Evolutionary conservation across 176 grass and related monocot genomes (phyloP).

Genomic region (Cenchrus americanus): DNA sequence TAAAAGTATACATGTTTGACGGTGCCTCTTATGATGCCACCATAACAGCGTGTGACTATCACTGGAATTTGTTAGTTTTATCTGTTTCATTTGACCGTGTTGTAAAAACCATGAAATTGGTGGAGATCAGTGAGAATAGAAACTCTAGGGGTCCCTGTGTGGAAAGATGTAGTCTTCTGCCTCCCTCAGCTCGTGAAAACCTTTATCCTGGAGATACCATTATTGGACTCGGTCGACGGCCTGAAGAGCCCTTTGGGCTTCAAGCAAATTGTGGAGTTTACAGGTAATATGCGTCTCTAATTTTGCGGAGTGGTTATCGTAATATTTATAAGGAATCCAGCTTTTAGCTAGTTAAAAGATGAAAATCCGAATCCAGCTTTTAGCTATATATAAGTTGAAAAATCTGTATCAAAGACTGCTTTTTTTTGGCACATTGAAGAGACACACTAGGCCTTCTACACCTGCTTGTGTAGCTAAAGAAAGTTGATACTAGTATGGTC

Average conservation of each 20-base stretch:
- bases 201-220: slow-evolving; percentile 28
- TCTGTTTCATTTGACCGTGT: slow-evolving; percentile 7
- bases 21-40: slow-evolving; percentile 17
- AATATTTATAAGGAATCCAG: background rate
- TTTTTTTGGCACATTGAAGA: background rate
- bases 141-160: background rate
- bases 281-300: background rate
- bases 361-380: background rate
- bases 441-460: background rate
- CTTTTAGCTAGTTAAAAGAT: background rate
- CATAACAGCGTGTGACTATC: background rate
- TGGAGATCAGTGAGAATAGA: slow-evolving; percentile 13
- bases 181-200: background rate
- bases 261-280: slow-evolving; percentile 11
- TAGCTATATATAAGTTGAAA: background rate
- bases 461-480: background rate
- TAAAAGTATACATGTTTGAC: slow-evolving; percentile 24
- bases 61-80: slow-evolving; percentile 23
- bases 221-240: slow-evolving; percentile 11
- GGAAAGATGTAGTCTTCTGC: background rate
- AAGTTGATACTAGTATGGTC: background rate
- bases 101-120: background rate
- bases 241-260: slow-evolving; percentile 16
- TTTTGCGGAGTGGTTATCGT: background rate
- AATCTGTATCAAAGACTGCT: background rate